A percentile compares a stretch with the other conserved stretches of the same genome.
Conservation (phyloP, 768 basidiomycete genomes). For the Leucosporidium scottii region DNA sequence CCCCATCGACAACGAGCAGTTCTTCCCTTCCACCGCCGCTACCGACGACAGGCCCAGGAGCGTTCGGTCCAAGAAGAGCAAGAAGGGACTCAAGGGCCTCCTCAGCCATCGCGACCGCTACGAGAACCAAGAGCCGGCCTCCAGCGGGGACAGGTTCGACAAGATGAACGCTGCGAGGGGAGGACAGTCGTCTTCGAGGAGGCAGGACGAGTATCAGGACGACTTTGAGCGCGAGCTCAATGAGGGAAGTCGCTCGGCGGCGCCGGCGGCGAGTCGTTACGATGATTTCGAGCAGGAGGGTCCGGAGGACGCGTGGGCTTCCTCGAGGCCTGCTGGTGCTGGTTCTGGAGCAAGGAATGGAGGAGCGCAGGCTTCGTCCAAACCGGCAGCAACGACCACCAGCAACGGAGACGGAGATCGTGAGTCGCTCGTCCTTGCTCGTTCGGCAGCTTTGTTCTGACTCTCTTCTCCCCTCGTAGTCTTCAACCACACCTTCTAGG, state of each 20-base stretch:
- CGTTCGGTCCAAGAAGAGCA: slow-evolving; percentile 4
- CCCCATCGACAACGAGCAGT: slow-evolving; percentile 27
- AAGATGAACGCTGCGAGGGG: slow-evolving; percentile 4
- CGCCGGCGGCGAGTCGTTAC: slow-evolving; percentile 9
- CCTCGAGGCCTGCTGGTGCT: slow-evolving; percentile 1
- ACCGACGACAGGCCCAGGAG: background rate
- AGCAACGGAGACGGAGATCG: slow-evolving; percentile 13
- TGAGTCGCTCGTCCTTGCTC: background rate
- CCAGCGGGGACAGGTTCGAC: background rate
- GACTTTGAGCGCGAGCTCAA: slow-evolving; percentile 32
- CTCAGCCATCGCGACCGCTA: slow-evolving; percentile 10
- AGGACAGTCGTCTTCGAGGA: background rate
- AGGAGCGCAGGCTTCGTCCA: background rate
- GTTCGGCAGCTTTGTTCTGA: background rate
- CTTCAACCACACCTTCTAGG: slow-evolving; percentile 23
- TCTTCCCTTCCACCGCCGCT: slow-evolving; percentile 14
- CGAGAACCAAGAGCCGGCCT: background rate
- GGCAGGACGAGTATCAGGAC: slow-evolving; percentile 27
- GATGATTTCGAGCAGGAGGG: slow-evolving; percentile 27
- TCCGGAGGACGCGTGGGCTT: no score
- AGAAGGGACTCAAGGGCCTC: slow-evolving; percentile 18
- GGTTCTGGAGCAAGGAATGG: slow-evolving; percentile 12
- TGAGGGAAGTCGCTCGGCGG: background rate
- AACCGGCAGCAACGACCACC: no score
- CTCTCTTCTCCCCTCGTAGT: slow-evolving; percentile 3